Base-by-base conservation (phyloP, 805 yeast species). In the Kodamaea nitidulidarum region DNA sequence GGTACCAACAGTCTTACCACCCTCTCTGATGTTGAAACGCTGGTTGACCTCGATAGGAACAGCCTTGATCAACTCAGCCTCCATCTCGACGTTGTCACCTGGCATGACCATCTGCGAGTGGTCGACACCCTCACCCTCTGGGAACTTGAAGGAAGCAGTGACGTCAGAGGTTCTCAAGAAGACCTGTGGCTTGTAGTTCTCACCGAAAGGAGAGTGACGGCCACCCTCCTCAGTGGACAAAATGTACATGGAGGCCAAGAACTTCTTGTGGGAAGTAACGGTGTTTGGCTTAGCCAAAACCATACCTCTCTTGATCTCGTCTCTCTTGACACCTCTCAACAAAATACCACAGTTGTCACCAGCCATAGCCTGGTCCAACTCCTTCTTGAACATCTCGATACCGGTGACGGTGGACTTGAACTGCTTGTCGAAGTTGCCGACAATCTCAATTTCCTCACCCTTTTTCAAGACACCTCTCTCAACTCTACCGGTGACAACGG, bases 351-450 rank as follows among this genome's bases (percentile, higher is more conserved):
- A 95, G 70, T 95, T 93, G 74, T 93, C 98, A 77, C 98, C 98
- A 60, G 96, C 98, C 82, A 84, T 84, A 52, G 98, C 98, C 58
- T 81, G 77, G 71, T 90, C 98, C 59, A 93, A 81, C 67, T 93
- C 98, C 79, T 93, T 93, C 81, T 88, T 90, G 82, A 93, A 93
- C 97, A 90, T 91, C 78, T 93, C 98, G 61, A 93, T 88, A 72
- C 98, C 98, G 42, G 98, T 93, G 49, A 90, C 97, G 48, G 84
- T 87, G 55, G 97, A 81, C 81, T 88, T 91, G 67, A 86, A 65
- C 51, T 95, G 91, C 62, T 79, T 78, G 55, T 81, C 80, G 71
- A 84, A 81, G 78, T 75, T 78, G 61, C 98, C 98, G 48, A 93
- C 96, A 63, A 93, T 82, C 77, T 93, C 98, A 56, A 93, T 75